Conservation (phyloP, 2,329 filamentous ascomycete species). For the Botryotinia convoluta region DNA sequence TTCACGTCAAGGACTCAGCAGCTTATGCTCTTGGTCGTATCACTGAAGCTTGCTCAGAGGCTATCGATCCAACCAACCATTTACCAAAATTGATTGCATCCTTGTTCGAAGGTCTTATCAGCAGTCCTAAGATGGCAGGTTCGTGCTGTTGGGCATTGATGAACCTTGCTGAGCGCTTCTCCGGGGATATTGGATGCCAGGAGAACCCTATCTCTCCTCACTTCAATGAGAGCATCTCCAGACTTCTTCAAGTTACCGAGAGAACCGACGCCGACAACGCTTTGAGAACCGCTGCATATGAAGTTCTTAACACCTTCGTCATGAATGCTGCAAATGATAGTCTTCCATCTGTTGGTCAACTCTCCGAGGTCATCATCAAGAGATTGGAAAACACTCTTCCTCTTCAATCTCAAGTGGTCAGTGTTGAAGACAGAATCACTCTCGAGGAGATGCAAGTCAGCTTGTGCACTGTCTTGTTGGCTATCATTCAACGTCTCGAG, state of each 20-base stretch:
- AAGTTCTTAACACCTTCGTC: constrained; percentile 93
- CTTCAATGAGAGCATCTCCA: constrained; percentile 88
- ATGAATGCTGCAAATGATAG: constrained; percentile 87
- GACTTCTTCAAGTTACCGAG: constrained; percentile 81
- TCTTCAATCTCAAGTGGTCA: constrained; percentile 90
- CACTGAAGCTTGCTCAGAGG: constrained; percentile 86
- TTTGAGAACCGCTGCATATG: constrained; percentile 91
- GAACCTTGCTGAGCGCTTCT: constrained; percentile 95
- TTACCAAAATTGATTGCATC: constrained; percentile 82
- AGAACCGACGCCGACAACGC: constrained; percentile 79
- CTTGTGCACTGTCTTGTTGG: constrained; percentile 83
- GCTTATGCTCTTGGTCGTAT: constrained; percentile 95
- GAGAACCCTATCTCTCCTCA: constrained; percentile 85
- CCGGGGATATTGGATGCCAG: constrained; percentile 73
- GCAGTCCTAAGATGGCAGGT: constrained; percentile 92
- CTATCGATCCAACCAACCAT: constrained; percentile 81
- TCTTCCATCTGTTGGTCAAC: constrained; percentile 71
- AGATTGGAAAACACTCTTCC: constrained; percentile 86
- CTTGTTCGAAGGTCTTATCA: constrained; percentile 84
- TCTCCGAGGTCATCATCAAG: constrained; percentile 86
- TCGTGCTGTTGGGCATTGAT: constrained; percentile 99
- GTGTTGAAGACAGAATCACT: constrained; percentile 92
- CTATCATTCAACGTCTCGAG: constrained; percentile 88
- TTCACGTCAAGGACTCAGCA: constrained; percentile 93
- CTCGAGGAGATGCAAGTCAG: constrained; percentile 98